Percentiles rank a stretch among this genome's conserved stretches.
phyloP scores from a whole-genome alignment of 495 filamentous ascomycete genomes.

The Aspergillus homomorphus region DNA sequence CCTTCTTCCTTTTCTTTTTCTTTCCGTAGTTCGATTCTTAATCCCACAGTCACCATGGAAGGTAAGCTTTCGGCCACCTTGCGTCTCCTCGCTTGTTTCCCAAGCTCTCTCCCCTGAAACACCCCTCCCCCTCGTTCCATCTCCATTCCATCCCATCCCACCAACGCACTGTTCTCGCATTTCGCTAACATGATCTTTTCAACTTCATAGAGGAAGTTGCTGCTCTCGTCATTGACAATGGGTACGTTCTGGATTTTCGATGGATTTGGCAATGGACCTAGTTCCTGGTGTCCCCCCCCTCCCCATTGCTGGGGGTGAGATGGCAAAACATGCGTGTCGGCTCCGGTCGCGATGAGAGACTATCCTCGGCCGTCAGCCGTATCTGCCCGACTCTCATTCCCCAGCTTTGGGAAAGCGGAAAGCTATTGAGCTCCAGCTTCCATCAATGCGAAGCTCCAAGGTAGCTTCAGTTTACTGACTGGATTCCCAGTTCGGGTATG shows the following conservation, averaged over 20 bases:
- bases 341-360: conserved; percentile 28
- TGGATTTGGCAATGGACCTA: conserved; percentile 17
- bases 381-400: background rate
- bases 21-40: conserved; percentile 35
- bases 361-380: conserved; percentile 12
- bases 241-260: conserved; percentile 62
- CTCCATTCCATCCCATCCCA: conserved; percentile 4
- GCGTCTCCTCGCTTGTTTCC: conserved; percentile 21
- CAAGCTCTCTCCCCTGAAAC: background rate
- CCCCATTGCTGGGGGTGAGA: conserved; percentile 3
- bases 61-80: conserved; percentile 58
- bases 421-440: background rate
- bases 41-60: conserved; percentile 65
- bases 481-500: conserved; percentile 86
- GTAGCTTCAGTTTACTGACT: conserved; percentile 20
- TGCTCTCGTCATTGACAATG: conserved; percentile 99
- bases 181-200: conserved; percentile 51
- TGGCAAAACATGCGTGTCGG: conserved; percentile 13
- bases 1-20: conserved; percentile 26
- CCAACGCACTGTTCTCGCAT: conserved; percentile 14
- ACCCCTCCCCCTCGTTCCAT: conserved; percentile 12
- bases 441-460: conserved; percentile 1
- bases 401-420: background rate
- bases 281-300: conserved; percentile 7
- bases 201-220: conserved; percentile 88